A percentile compares a stretch with the other conserved stretches of the same genome.
phyloP scores from a whole-genome alignment of 495 filamentous ascomycete species.

The Tuber indicum region DNA sequence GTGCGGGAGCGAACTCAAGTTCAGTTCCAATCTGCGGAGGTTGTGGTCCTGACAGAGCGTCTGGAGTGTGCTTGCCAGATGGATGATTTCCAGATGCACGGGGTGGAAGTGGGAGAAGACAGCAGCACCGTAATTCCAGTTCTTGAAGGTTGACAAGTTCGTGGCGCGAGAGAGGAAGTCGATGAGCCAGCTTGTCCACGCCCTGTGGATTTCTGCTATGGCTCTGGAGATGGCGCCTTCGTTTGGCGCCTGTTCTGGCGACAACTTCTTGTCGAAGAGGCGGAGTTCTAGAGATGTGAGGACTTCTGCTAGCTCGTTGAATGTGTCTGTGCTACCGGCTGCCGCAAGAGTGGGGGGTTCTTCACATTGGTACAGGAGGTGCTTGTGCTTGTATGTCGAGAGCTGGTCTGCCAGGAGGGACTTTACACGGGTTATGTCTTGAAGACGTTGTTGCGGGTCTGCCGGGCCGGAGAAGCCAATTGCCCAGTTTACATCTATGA shows the following conservation, averaged over 20 bases:
- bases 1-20: neutral
- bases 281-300: neutral
- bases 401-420: neutral
- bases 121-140: neutral
- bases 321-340: neutral
- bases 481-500: neutral
- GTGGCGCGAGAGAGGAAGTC: neutral
- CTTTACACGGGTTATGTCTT: neutral
- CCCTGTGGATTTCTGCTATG: neutral
- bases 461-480: neutral
- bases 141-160: neutral
- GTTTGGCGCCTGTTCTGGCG: neutral
- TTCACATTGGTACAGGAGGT: neutral
- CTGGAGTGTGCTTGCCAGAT: neutral
- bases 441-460: neutral
- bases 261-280: neutral
- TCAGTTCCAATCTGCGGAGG: neutral
- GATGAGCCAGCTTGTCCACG: neutral
- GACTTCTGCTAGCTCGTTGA: neutral
- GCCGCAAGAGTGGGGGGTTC: neutral
- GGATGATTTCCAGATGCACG: neutral
- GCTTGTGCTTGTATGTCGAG: neutral
- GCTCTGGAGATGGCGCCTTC: neutral
- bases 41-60: neutral
- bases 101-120: neutral